These are phyloP conservation scores for Cutaneotrichosporon curvatum DNA, from an alignment of 1,284 basidiomycete species.

Conservation along the genomic window DNA sequence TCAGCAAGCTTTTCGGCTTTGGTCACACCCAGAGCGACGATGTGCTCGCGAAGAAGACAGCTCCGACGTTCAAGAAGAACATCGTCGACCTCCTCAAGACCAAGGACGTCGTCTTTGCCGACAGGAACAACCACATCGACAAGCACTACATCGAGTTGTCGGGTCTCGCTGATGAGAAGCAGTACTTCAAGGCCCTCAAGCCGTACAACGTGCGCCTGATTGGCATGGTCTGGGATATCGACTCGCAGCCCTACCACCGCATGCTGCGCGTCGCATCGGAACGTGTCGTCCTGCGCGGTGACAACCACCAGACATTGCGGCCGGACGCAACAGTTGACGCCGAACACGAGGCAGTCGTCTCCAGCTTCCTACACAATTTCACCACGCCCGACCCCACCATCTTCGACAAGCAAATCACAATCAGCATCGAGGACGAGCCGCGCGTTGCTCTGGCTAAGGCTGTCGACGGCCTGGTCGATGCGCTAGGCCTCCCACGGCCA, in stretches of 20 bases:
- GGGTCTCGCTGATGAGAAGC: constrained; percentile 45
- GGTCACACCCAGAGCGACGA: constrained; percentile 92
- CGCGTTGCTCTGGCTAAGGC: constrained; percentile 56
- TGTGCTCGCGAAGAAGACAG: constrained; percentile 63
- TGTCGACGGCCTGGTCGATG: constrained; percentile 55
- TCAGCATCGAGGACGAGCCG: constrained; percentile 55
- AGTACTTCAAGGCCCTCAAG: constrained; percentile 19
- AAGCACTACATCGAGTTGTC: constrained; percentile 68
- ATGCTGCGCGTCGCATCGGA: constrained; percentile 69
- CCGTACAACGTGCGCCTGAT: constrained; percentile 56
- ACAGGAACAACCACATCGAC: constrained; percentile 84
- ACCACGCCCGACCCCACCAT: constrained; percentile 61
- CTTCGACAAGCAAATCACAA: constrained; percentile 62
- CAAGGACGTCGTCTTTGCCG: constrained; percentile 76
- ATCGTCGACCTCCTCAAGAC: constrained; percentile 58
- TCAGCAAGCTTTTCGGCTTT: constrained; percentile 70
- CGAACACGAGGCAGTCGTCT: constrained; percentile 71
- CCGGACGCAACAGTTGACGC: constrained; percentile 53
- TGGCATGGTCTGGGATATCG: constrained; percentile 68
- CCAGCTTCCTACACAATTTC: constrained; percentile 63
- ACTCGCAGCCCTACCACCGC: constrained; percentile 51
- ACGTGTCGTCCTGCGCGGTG: constrained; percentile 65
- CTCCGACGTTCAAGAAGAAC: constrained; percentile 67
- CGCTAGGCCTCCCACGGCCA: constrained; percentile 50
- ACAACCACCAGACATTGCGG: constrained; percentile 73